These are phyloP conservation scores for Kuraishia floccosa DNA, from an alignment of 805 yeast species.

Conservation along the genomic window DNA sequence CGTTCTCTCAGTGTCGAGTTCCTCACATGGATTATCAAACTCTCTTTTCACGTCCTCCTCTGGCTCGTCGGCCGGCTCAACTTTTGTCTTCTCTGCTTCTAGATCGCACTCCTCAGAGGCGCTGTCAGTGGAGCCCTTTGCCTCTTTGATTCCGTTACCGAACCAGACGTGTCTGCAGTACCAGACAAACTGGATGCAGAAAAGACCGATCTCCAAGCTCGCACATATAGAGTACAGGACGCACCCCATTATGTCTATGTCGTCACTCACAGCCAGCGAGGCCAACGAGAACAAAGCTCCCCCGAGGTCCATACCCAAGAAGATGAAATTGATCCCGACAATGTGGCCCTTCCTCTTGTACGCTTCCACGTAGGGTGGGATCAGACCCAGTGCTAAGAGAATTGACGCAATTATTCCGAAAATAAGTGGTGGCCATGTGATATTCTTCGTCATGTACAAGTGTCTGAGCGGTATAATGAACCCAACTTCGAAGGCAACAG, in stretches of 20 bases:
- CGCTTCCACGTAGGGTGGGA: slow-evolving; percentile 47
- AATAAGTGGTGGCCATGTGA: slow-evolving; percentile 32
- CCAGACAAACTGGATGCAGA: slow-evolving; percentile 65
- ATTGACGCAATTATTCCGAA: slow-evolving; percentile 39
- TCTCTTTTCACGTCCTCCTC: too few relatives aligned
- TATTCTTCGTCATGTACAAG: slow-evolving; percentile 26
- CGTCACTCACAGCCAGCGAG: slow-evolving; percentile 34
- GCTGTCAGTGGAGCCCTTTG: too few relatives aligned
- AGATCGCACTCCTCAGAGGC: background rate
- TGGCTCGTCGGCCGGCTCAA: background rate
- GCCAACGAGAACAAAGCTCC: slow-evolving; percentile 57
- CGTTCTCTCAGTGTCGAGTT: too few relatives aligned
- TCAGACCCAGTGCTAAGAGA: slow-evolving; percentile 34
- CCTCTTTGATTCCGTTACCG: too few relatives aligned
- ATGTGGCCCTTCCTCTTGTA: slow-evolving; percentile 41
- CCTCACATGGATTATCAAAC: too few relatives aligned
- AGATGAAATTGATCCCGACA: slow-evolving; percentile 41
- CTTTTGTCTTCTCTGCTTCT: slow-evolving; percentile 1
- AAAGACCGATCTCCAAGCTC: slow-evolving; percentile 67
- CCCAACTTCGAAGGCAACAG: slow-evolving; percentile 31
- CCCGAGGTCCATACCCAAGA: slow-evolving; percentile 34
- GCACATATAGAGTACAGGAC: slow-evolving; percentile 67
- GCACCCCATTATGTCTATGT: slow-evolving; percentile 70
- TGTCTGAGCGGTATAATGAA: slow-evolving; percentile 40
- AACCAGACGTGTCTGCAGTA: slow-evolving; percentile 26